Evolutionary conservation across 78 protist genomes (phyloP).

Genomic region (Guillardia theta): DNA sequence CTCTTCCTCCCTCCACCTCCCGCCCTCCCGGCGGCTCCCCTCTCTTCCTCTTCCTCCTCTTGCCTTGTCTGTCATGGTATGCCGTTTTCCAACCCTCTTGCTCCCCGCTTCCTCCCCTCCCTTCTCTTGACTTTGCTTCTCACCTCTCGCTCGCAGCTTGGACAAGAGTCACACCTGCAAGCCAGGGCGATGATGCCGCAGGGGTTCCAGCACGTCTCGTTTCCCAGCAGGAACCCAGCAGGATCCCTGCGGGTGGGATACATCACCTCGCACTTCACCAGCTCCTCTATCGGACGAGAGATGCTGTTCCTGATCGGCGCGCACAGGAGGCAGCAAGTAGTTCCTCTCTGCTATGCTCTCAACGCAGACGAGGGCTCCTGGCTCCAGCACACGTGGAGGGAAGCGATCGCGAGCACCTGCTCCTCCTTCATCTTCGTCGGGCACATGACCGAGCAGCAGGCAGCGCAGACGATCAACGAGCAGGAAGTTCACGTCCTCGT

Average conservation of each 20-base stretch:
- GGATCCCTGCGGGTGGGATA: background rate
- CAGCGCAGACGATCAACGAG: background rate
- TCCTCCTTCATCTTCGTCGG: background rate
- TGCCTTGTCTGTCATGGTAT: background rate
- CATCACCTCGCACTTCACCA: constrained; percentile 21
- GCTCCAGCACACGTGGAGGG: constrained; percentile 34
- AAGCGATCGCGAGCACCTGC: background rate
- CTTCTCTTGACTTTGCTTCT: background rate
- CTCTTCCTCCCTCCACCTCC: background rate
- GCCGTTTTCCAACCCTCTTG: background rate
- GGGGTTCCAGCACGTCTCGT: no score
- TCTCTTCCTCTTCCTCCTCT: background rate
- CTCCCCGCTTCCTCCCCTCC: background rate
- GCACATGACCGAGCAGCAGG: background rate
- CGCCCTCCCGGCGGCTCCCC: background rate
- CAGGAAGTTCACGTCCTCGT: background rate
- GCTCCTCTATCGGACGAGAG: constrained; percentile 36
- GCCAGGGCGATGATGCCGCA: no score
- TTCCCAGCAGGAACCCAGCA: background rate
- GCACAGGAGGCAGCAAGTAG: background rate
- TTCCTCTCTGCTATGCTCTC: background rate
- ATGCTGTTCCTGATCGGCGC: background rate
- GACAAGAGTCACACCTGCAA: no score
- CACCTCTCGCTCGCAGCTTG: background rate
- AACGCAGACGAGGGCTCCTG: constrained; percentile 29